Percentiles rank a stretch among this genome's conserved stretches.
These are phyloP conservation scores for Hypoxylon lienhwacheense DNA, from an alignment of 495 filamentous ascomycete genomes.

Conservation along the genomic window DNA sequence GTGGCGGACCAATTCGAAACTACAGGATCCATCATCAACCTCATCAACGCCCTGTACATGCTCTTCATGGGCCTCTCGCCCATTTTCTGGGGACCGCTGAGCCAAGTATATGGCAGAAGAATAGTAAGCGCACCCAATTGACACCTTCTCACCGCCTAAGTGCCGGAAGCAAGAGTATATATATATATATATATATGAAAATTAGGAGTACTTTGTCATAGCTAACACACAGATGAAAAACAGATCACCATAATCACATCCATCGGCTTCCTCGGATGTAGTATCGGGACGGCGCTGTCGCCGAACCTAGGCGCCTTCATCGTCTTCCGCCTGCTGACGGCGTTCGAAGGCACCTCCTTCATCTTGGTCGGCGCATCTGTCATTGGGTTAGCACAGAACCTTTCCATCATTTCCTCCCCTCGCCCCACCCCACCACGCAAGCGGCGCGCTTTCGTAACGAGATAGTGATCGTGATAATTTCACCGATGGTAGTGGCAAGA, in stretches of 20 bases:
- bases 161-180: background rate
- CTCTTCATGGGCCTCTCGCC: constrained; percentile 70
- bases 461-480: too few relatives aligned
- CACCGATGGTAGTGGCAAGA: background rate
- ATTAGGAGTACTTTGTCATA: background rate
- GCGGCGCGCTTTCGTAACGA: too few relatives aligned
- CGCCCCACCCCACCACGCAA: constrained; percentile 1
- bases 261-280: constrained; percentile 63
- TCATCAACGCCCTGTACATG: constrained; percentile 70
- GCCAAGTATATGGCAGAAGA: constrained; percentile 66
- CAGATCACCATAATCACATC: constrained; percentile 60
- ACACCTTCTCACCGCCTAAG: background rate
- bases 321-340: constrained; percentile 68
- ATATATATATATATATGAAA: background rate
- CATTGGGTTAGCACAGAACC: constrained; percentile 47
- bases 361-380: constrained; percentile 65
- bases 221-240: constrained; percentile 4
- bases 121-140: too few relatives aligned
- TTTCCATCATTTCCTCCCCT: background rate
- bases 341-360: constrained; percentile 72
- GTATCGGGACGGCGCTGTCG: constrained; percentile 65
- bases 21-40: constrained; percentile 65
- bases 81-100: constrained; percentile 68
- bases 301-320: constrained; percentile 69
- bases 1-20: constrained; percentile 63